phyloP scores from a whole-genome alignment of 352 stramenopile genomes.

The Halophytophthora polymorphica region DNA sequence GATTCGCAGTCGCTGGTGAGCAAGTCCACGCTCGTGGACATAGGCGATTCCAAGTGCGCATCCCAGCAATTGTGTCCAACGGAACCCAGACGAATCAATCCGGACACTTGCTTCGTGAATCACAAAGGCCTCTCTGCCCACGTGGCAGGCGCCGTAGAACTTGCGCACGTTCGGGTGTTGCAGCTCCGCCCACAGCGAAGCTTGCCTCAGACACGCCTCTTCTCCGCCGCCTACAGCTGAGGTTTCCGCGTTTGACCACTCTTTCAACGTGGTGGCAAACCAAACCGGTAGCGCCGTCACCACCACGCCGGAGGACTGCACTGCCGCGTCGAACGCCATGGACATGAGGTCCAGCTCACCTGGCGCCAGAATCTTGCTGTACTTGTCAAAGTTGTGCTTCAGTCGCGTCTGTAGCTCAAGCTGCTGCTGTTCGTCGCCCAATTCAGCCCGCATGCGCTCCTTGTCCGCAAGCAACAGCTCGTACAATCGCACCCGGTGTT shows the following conservation, averaged over 20 bases:
- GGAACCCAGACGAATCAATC: not conserved
- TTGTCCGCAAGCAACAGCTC: constrained; percentile 1
- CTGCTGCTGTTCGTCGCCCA: constrained; percentile 9
- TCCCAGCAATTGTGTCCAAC: not conserved
- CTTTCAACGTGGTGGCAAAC: constrained; percentile 5
- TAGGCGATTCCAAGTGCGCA: not conserved
- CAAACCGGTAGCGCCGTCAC: constrained; percentile 9
- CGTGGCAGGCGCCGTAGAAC: constrained; percentile 15
- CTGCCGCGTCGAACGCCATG: constrained; percentile 5
- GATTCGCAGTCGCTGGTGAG: not conserved
- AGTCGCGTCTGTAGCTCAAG: constrained; percentile 14
- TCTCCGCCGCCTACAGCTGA: not conserved
- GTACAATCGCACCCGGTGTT: not conserved
- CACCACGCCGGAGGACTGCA: not conserved
- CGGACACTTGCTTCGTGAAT: constrained; percentile 1
- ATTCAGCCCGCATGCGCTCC: not conserved
- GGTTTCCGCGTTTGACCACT: not conserved
- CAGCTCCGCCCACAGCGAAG: constrained; percentile 2
- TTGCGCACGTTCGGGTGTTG: constrained; percentile 16
- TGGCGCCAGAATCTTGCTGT: constrained; percentile 1
- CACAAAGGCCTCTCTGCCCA: constrained; percentile 1
- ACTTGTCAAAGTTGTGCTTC: constrained; percentile 6
- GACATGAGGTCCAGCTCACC: constrained; percentile 8
- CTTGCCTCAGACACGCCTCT: constrained; percentile 1
- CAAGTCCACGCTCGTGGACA: not conserved